Base-by-base conservation (phyloP, 75 land plant species). In the Pinus tabuliformis region DNA sequence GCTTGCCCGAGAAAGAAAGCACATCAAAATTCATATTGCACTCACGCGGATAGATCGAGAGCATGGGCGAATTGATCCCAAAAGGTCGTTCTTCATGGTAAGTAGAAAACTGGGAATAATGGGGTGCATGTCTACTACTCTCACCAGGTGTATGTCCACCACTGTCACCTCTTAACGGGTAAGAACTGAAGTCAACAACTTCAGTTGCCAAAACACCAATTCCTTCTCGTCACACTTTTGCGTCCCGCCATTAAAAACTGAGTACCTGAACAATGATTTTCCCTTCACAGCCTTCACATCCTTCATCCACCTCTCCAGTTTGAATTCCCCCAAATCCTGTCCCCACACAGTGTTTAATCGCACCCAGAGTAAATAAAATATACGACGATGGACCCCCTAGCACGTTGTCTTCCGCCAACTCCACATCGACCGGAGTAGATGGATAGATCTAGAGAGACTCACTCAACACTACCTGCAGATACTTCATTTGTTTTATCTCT, bases 371-470 rank as follows among this genome's bases (percentile, higher is more conserved):
- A 90, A 1, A 88, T 87, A 60, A 87, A 86, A 74, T 88, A 92
- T 14, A 87, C 86, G 75, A 92, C 88, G 26, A 87, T 75, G 56
- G 81, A 82, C 13, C 89, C 90, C 18, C 71, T 74, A 87, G 77
- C 22, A 81, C 57, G 59, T 92, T 92, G 30, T 75, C 79, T 1
- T 12, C 76, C 2, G 33, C 56, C 3, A 78, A 78, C 77, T 88
- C 86, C 5, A 82, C 76, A 78, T 92, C 95, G 86, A 86, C 82
- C 12, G 90, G 88, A 42, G 92, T 87, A 7, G 97, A 90, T 6
- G 97, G 97, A 76, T 89, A 94, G 8, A 94, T 82, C 70, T 92
- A 73, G 84, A 94, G 85, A 54, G 88, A 77, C 63, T 94, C 97
- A n/a, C 86, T 84, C 42, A 94, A 49, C 52, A 85, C 83, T 14